phyloP scores from a whole-genome alignment of 2,329 filamentous ascomycete genomes.

The Calycina marina region DNA sequence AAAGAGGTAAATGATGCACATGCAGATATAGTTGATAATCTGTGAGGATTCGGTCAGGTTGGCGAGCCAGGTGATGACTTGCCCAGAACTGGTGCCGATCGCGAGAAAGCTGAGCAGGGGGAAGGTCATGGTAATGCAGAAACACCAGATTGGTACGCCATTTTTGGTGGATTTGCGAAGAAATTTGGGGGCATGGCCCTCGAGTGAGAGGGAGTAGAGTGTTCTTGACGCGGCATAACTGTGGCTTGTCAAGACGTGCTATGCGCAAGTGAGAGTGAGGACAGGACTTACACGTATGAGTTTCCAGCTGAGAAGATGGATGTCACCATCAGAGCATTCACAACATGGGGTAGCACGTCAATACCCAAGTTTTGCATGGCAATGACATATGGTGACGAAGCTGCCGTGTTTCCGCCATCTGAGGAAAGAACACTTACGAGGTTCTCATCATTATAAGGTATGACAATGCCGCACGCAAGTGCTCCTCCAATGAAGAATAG shows the following conservation, averaged over 20 bases:
- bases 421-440: slow-evolving; percentile 26
- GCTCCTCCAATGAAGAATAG: slow-evolving; percentile 58
- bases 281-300: slow-evolving; percentile 30
- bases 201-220: slow-evolving; percentile 52
- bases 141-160: slow-evolving; percentile 48
- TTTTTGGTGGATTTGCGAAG: slow-evolving; percentile 45
- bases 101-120: slow-evolving; percentile 59
- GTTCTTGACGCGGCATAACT: slow-evolving; percentile 52
- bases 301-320: slow-evolving; percentile 50
- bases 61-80: slow-evolving; percentile 28
- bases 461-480: slow-evolving; percentile 48
- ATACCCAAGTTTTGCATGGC: slow-evolving; percentile 57
- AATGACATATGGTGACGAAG: slow-evolving; percentile 30
- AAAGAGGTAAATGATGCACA: slow-evolving; percentile 54
- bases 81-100: slow-evolving; percentile 32
- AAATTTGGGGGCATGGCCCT: slow-evolving; percentile 46
- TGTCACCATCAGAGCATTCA: slow-evolving; percentile 49
- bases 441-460: slow-evolving; percentile 47
- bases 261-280: not conserved
- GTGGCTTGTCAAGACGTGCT: not conserved
- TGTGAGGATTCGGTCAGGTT: slow-evolving; percentile 57
- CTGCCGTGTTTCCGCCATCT: slow-evolving; percentile 16
- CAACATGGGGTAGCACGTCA: slow-evolving; percentile 46
- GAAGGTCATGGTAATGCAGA: slow-evolving; percentile 48
- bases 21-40: slow-evolving; percentile 55